Evolutionary conservation across 768 basidiomycete species (phyloP), one percentile per base, ranked within the genome.

Genomic region (Multifurca ochricompacta): DNA sequence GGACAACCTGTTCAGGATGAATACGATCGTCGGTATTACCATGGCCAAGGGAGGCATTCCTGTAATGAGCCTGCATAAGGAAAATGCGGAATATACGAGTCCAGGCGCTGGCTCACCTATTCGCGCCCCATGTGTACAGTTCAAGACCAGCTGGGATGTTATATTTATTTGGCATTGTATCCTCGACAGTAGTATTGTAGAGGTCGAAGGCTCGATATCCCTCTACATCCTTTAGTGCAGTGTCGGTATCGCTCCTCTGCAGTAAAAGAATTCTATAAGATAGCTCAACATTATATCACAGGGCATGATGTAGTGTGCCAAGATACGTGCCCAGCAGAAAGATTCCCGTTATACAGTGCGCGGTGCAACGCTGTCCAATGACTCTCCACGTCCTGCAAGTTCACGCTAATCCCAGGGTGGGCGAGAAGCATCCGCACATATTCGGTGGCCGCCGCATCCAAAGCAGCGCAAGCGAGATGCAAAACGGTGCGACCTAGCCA

Each of bases 351-450:
- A 65, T 92, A 96, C 61, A 94, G 68, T 2, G 90, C 90, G 44
- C 92, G 74, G 64, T 99, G 95, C 19, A 98, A 72, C 6, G 94
- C 79, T 1, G 91, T 95, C 88, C 92, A 97, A 53, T 85, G 85
- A 53, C 80, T 89, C 74, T 98, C 95, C 49, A 67, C 67, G 68
- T 99, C 95, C 37, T 73, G 71, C 6, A 87, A 54, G 62, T 98
- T 98, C 61, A 91, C 80, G 53, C 87, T 84, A 66, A 93, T 74
- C 21, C 73, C 69, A 1, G 90, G 82, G 59, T 91, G 85, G 16
- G 78, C 77, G 47, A 98, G 76, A 5, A 97, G 73, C 51, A 87
- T 72, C 48, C 81, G 75, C 37, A 89, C 79, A 66, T 87, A 98
- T 62, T 91, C 87, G 60, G 89, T 67, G 42, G 81, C 78, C 3